phyloP scores from a whole-genome alignment of 2,329 filamentous ascomycete genomes.

The Diaporthe velutina region DNA sequence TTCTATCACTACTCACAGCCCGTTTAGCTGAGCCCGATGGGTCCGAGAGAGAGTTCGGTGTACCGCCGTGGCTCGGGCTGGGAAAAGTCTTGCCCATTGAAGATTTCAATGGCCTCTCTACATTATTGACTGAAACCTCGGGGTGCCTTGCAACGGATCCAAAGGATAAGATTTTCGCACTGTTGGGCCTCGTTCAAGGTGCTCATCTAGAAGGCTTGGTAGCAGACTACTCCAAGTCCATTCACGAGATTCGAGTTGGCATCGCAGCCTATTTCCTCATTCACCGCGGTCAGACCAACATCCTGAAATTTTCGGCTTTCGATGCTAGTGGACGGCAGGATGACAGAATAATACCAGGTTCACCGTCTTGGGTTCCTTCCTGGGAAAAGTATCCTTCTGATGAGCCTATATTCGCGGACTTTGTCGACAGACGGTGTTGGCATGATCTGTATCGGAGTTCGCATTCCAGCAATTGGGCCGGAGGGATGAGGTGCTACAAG shows the following conservation, averaged over 20 bases:
- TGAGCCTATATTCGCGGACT: background rate
- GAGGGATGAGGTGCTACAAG: background rate
- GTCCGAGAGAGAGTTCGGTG: background rate
- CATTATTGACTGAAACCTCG: background rate
- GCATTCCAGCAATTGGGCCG: too few species aligned
- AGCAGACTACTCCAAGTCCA: background rate
- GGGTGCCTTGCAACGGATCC: background rate
- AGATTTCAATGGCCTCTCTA: background rate
- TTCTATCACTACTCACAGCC: background rate
- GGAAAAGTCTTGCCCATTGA: background rate
- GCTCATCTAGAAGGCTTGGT: background rate
- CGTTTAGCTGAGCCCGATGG: background rate
- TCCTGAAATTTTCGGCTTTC: background rate
- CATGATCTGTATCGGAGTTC: background rate
- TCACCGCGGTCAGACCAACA: background rate
- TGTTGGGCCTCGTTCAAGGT: background rate
- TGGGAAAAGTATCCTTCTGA: background rate
- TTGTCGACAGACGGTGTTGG: background rate
- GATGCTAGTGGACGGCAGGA: background rate
- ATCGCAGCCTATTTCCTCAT: slow-evolving; percentile 4
- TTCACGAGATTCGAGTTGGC: background rate
- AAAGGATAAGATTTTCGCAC: background rate
- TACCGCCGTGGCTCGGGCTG: background rate
- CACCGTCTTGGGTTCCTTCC: background rate
- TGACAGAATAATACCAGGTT: background rate